Percentiles rank a stretch among this genome's conserved stretches.
phyloP scores from a whole-genome alignment of 2,329 filamentous ascomycete genomes.

The Pseudopithomyces maydicus region DNA sequence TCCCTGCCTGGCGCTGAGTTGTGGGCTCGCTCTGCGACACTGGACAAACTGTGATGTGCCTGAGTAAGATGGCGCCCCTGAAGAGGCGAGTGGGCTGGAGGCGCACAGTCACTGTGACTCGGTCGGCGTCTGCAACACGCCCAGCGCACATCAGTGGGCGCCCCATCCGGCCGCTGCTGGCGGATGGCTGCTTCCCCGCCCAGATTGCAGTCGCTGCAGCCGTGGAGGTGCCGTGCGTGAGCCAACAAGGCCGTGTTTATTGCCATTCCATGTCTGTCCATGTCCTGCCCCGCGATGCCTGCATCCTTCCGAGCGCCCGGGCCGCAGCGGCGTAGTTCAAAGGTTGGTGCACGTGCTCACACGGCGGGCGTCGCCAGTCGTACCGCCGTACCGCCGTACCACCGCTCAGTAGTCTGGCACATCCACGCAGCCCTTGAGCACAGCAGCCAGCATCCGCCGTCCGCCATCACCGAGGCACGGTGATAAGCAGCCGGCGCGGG shows the following conservation, averaged over 20 bases:
- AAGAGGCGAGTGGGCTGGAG: background rate
- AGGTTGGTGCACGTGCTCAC: background rate
- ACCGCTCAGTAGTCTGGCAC: too few relatives aligned
- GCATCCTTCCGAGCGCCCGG: background rate
- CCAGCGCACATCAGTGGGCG: background rate
- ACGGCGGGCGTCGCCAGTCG: background rate
- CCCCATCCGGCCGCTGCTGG: background rate
- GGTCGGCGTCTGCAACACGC: background rate
- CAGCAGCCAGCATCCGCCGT: background rate
- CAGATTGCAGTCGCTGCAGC: background rate
- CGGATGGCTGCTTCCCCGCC: background rate
- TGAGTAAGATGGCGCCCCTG: background rate
- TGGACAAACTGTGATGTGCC: background rate
- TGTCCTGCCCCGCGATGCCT: background rate
- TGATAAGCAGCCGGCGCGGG: background rate
- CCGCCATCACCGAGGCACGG: too few relatives aligned
- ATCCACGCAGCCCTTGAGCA: background rate
- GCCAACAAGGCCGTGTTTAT: background rate
- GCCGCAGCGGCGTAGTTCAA: background rate
- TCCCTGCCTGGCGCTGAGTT: background rate
- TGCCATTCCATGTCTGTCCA: background rate
- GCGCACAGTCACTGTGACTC: slow-evolving; percentile 4
- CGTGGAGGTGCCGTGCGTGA: background rate
- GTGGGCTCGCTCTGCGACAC: background rate
- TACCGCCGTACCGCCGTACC: too few relatives aligned